phyloP scores from a whole-genome alignment of 805 yeast species.

The Blastobotrys parvus region DNA sequence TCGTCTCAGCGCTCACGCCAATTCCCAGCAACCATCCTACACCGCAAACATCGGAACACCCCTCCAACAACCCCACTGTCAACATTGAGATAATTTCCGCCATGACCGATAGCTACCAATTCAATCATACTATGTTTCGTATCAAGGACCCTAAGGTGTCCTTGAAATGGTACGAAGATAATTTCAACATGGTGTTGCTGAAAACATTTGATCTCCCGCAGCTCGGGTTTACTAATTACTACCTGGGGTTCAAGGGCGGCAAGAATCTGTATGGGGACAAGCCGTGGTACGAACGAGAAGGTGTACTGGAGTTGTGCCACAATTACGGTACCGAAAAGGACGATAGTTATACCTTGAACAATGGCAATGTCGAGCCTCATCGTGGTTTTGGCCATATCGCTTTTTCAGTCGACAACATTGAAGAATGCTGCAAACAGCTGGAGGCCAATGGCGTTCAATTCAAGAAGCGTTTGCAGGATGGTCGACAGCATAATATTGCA shows the following conservation, averaged over 20 bases:
- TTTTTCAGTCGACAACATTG: conserved; percentile 75
- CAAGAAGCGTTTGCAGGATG: conserved; percentile 79
- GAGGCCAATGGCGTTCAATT: conserved; percentile 59
- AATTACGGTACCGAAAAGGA: conserved; percentile 64
- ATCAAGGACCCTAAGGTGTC: conserved; percentile 73
- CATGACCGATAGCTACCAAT: conserved; percentile 6
- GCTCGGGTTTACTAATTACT: conserved; percentile 56
- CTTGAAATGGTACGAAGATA: conserved; percentile 60
- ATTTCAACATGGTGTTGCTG: conserved; percentile 65
- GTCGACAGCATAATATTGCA: conserved; percentile 89
- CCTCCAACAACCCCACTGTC: no score
- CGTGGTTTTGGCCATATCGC: conserved; percentile 95
- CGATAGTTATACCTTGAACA: conserved; percentile 48
- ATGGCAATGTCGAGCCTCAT: conserved; percentile 78
- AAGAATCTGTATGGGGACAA: conserved; percentile 32
- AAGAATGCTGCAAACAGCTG: conserved; percentile 48
- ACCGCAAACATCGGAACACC: no score
- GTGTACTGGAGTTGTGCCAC: conserved; percentile 79
- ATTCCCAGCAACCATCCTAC: no score
- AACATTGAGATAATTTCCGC: no score
- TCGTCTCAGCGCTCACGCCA: no score
- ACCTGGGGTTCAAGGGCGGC: conserved; percentile 49
- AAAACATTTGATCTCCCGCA: conserved; percentile 44
- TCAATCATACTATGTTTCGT: conserved; percentile 47
- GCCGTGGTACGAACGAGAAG: conserved; percentile 38